Percentiles rank a stretch among this genome's conserved stretches.
Conservation (phyloP, 345 rosid genomes). For the Trapa incisa region DNA sequence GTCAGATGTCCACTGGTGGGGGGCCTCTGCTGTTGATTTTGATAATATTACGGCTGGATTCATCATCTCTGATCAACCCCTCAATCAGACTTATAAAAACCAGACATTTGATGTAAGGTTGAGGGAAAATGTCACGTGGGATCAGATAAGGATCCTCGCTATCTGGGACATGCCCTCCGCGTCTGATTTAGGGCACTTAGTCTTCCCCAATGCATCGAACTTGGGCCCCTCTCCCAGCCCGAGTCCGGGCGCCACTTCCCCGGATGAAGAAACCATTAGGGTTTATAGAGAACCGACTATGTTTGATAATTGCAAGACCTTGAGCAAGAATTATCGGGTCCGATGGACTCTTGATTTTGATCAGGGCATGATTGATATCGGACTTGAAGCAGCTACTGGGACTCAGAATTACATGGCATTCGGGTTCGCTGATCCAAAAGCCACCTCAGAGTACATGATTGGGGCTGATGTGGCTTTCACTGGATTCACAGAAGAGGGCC, state of each 20-base stretch:
- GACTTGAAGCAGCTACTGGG: conserved; percentile 60
- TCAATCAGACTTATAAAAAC: conserved; percentile 58
- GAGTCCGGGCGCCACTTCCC: conserved; percentile 6
- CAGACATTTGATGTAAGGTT: conserved; percentile 49
- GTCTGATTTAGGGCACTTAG: conserved; percentile 70
- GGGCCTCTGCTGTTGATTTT: conserved; percentile 37
- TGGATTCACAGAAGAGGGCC: conserved; percentile 61
- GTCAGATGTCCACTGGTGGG: conserved; percentile 77
- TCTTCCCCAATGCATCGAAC: conserved; percentile 22
- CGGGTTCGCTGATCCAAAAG: conserved; percentile 68
- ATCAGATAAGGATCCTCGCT: conserved; percentile 38
- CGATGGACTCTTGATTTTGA: conserved; percentile 66
- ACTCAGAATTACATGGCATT: conserved; percentile 76
- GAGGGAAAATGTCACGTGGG: conserved; percentile 49
- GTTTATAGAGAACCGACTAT: conserved; percentile 35
- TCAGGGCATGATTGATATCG: conserved; percentile 52
- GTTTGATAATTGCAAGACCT: conserved; percentile 70
- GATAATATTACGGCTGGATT: conserved; percentile 64
- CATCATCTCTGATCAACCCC: conserved; percentile 42
- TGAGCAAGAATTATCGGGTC: conserved; percentile 50
- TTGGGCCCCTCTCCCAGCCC: conserved; percentile 30
- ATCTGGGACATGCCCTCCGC: conserved; percentile 61
- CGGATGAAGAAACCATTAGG: conserved; percentile 12
- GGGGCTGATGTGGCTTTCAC: conserved; percentile 75
- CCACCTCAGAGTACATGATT: conserved; percentile 40